Percentiles rank a stretch among this genome's conserved stretches.
These are phyloP conservation scores for Globisporangium parvum DNA, from an alignment of 352 stramenopile species.

Conservation along the genomic window DNA sequence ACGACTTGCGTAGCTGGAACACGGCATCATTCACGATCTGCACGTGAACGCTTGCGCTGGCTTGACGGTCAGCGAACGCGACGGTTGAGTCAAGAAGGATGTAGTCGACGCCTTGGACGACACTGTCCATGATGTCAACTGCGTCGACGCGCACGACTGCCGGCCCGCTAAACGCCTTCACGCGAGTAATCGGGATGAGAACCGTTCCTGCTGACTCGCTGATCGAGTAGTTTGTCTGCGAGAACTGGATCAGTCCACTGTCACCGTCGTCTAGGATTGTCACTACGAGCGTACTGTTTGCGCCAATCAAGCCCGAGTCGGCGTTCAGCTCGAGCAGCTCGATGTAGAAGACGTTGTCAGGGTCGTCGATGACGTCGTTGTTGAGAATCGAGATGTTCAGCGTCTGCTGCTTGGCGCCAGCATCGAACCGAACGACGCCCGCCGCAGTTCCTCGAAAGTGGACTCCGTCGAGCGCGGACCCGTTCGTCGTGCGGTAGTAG, in stretches of 20 bases:
- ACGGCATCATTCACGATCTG: slow-evolving; percentile 36
- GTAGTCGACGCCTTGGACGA: slow-evolving; percentile 29
- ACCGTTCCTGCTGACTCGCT: slow-evolving; percentile 21
- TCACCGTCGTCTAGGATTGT: slow-evolving; percentile 49
- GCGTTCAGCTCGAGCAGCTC: slow-evolving; percentile 17
- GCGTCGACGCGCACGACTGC: slow-evolving; percentile 15
- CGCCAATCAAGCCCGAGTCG: slow-evolving; percentile 26
- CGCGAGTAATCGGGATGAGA: slow-evolving; percentile 18
- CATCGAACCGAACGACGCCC: slow-evolving; percentile 26
- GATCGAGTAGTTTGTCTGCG: slow-evolving; percentile 16
- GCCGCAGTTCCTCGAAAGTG: slow-evolving; percentile 18
- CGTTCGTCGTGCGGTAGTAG: slow-evolving; percentile 23
- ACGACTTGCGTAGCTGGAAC: slow-evolving; percentile 36
- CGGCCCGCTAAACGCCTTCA: slow-evolving; percentile 22
- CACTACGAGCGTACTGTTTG: slow-evolving; percentile 13
- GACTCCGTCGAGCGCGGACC: slow-evolving; percentile 24
- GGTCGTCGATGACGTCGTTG: slow-evolving; percentile 39
- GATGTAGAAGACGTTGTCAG: slow-evolving; percentile 41
- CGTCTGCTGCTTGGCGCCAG: slow-evolving; percentile 12
- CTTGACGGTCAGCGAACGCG: slow-evolving; percentile 22
- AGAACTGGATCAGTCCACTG: slow-evolving; percentile 32
- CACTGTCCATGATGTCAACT: slow-evolving; percentile 7
- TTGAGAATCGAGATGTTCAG: slow-evolving; percentile 41
- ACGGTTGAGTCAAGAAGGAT: slow-evolving; percentile 11
- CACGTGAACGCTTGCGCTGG: slow-evolving; percentile 11